Evolutionary conservation across 768 basidiomycete genomes (phyloP).

Genomic region (Naganishia vaughanmartiniae): DNA sequence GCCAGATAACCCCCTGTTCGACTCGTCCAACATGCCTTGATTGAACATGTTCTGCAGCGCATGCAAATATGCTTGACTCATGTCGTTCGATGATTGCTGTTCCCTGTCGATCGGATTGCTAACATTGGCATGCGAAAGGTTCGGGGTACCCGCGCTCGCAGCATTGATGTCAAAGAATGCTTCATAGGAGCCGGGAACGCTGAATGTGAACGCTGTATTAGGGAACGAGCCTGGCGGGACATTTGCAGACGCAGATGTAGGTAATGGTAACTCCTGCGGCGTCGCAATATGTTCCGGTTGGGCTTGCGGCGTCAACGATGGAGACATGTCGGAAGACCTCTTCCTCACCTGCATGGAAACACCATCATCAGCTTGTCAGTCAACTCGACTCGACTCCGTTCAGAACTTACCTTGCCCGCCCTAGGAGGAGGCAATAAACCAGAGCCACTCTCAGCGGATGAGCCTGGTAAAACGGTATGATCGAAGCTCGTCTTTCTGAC

Average conservation of each 20-base stretch:
- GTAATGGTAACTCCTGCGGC: conserved; percentile 16
- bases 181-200: conserved; percentile 47
- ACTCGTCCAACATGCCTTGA: conserved; percentile 29
- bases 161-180: conserved; percentile 51
- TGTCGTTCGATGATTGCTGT: neutral
- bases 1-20: conserved; percentile 4
- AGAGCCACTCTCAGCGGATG: conserved; percentile 48
- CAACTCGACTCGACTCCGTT: conserved; percentile 56
- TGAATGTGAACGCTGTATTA: conserved; percentile 50
- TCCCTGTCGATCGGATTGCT: neutral
- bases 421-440: conserved; percentile 34
- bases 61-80: neutral
- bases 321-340: conserved; percentile 48
- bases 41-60: conserved; percentile 23
- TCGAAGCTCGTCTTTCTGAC: conserved; percentile 94
- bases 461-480: conserved; percentile 69
- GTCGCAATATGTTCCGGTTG: neutral
- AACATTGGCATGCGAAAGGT: neutral
- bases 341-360: conserved; percentile 49
- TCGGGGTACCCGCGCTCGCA: conserved; percentile 43
- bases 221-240: conserved; percentile 42
- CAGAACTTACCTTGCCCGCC: conserved; percentile 42
- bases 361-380: conserved; percentile 64
- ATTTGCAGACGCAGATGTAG: conserved; percentile 30
- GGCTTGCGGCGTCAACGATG: conserved; percentile 29